Evolutionary conservation across 257 asterid species (phyloP).

Genomic region (Solanum appendiculatum): DNA sequence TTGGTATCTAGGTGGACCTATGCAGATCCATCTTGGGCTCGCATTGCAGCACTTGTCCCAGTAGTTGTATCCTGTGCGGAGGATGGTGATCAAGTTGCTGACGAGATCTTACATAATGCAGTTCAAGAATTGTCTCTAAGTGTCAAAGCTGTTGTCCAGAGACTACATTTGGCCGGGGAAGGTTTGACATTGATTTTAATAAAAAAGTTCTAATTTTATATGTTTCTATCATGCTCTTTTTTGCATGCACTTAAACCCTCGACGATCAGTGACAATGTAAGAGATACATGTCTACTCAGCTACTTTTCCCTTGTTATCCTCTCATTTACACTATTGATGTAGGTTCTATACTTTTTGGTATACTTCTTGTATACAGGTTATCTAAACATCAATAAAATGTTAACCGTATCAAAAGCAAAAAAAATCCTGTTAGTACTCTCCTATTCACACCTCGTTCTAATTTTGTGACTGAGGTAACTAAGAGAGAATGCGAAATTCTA

Average conservation of each 20-base stretch:
- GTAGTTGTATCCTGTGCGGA: slow-evolving; percentile 87
- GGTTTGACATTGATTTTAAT: slow-evolving; percentile 24
- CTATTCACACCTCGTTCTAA: neutral
- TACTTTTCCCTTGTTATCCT: neutral
- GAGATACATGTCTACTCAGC: neutral
- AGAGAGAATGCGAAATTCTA: neutral
- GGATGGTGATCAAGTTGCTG: slow-evolving; percentile 79
- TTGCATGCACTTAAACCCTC: neutral
- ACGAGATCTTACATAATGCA: slow-evolving; percentile 60
- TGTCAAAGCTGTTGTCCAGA: slow-evolving; percentile 82
- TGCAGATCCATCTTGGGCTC: slow-evolving; percentile 98
- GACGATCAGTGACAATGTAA: neutral
- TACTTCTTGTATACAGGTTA: neutral
- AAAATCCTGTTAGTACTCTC: neutral
- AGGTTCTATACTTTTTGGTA: neutral
- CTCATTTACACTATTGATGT: neutral
- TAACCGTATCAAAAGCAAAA: neutral
- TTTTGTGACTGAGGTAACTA: neutral
- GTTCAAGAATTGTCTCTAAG: slow-evolving; percentile 75
- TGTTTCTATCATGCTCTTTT: neutral
- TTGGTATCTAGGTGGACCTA: slow-evolving; percentile 97
- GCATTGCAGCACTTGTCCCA: slow-evolving; percentile 95
- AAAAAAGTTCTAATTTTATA: neutral
- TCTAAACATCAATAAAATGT: neutral
- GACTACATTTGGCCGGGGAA: slow-evolving; percentile 73